phyloP scores from a whole-genome alignment of 371 early-diverging fungal genomes.

The Zopfochytrium polystomum region DNA sequence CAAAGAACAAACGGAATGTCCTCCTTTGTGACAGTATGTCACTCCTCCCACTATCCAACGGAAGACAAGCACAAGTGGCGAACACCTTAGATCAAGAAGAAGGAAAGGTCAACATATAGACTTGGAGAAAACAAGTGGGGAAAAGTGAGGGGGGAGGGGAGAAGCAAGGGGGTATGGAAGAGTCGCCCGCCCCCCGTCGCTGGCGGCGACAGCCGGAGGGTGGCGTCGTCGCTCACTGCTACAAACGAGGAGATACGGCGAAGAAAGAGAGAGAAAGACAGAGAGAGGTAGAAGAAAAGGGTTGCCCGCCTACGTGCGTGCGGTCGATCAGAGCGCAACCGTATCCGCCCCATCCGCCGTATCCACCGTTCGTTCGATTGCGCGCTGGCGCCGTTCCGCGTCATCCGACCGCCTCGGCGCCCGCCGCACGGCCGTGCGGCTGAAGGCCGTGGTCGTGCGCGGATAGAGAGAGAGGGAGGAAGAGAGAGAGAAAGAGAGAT shows the following conservation, averaged over 20 bases:
- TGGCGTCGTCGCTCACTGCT: conserved; percentile 30
- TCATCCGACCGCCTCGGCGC: conserved; percentile 1
- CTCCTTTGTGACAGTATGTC: too few species aligned
- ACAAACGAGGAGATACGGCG: conserved; percentile 27
- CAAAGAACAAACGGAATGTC: too few species aligned
- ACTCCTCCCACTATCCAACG: too few species aligned
- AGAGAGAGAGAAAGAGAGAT: too few species aligned
- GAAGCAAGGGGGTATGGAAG: neutral
- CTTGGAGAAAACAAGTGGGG: neutral
- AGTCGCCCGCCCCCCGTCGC: neutral
- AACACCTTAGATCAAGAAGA: too few species aligned
- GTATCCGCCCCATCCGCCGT: neutral
- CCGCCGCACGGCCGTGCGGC: conserved; percentile 10
- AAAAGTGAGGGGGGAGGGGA: neutral
- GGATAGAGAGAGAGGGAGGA: too few species aligned
- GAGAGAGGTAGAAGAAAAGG: too few species aligned
- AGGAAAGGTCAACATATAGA: neutral
- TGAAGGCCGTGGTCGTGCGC: neutral
- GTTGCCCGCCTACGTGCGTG: too few species aligned
- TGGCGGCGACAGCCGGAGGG: neutral
- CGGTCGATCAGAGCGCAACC: conserved; percentile 9
- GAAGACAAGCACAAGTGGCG: too few species aligned
- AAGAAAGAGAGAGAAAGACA: conserved; percentile 21
- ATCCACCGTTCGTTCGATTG: neutral
- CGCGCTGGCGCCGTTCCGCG: neutral